These are phyloP conservation scores for Chlorella sp. DNA, from an alignment of 139 green algal genomes.

Conservation along the genomic window DNA sequence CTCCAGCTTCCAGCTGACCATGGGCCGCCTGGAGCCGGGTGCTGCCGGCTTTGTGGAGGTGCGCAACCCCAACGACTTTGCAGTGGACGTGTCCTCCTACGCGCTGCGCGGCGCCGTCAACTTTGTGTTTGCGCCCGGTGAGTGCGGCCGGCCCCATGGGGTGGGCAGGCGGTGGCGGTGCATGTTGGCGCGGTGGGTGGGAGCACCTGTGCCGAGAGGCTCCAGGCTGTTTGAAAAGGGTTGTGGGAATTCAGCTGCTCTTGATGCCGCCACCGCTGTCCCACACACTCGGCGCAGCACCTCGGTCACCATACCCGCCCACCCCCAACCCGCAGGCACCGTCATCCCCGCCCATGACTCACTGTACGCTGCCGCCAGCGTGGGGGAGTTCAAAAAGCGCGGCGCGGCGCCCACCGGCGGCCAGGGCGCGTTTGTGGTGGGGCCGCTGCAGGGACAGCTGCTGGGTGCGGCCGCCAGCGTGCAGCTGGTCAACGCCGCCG, in stretches of 20 bases:
- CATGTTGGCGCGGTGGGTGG: background rate
- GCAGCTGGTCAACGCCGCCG: background rate
- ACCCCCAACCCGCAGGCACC: slow-evolving; percentile 38
- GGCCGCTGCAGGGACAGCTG: slow-evolving; percentile 13
- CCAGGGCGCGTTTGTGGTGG: slow-evolving; percentile 57
- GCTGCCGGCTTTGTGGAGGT: slow-evolving; percentile 57
- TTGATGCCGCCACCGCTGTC: background rate
- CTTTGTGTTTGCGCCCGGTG: slow-evolving; percentile 53
- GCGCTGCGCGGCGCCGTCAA: slow-evolving; percentile 41
- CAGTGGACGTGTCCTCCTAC: slow-evolving; percentile 79
- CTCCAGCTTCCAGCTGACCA: slow-evolving; percentile 19
- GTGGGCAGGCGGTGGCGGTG: background rate
- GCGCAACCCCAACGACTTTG: slow-evolving; percentile 55
- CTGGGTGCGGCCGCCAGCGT: slow-evolving; percentile 27
- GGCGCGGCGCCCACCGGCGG: slow-evolving; percentile 37
- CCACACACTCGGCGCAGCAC: background rate
- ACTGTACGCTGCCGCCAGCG: slow-evolving; percentile 37
- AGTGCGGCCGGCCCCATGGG: background rate
- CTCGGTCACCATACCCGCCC: background rate
- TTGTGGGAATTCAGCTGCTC: background rate
- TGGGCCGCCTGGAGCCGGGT: slow-evolving; percentile 27
- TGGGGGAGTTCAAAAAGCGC: slow-evolving; percentile 47
- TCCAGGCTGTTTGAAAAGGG: background rate
- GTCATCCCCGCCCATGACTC: slow-evolving; percentile 52
- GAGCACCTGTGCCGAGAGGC: background rate